Evolutionary conservation across 306 rosid species (phyloP).

Genomic region (Pueraria montana): DNA sequence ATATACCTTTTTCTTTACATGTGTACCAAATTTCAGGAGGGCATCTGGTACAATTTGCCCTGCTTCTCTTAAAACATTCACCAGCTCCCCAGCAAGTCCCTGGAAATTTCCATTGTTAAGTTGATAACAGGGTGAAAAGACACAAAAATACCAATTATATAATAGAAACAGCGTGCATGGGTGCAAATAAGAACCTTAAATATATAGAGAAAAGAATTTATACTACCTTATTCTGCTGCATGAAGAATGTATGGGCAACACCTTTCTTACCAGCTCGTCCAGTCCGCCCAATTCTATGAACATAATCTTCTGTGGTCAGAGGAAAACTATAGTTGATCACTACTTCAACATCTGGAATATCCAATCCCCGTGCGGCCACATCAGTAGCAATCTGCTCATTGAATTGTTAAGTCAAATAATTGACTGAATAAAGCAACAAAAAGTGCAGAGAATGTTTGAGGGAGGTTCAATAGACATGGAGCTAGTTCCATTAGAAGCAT

Average conservation of each 20-base stretch:
- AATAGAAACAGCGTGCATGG: not conserved
- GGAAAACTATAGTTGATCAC: conserved; percentile 96
- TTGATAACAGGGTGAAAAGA: not conserved
- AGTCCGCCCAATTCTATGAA: conserved; percentile 96
- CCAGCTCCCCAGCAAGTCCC: conserved; percentile 99
- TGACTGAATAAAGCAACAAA: conserved; percentile 8
- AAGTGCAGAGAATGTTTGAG: not conserved
- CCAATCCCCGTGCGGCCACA: conserved; percentile 98
- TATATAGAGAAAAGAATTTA: not conserved
- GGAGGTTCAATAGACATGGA: conserved; percentile 20
- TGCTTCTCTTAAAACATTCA: conserved; percentile 97
- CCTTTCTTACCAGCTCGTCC: conserved; percentile 98
- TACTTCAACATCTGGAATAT: conserved; percentile 96
- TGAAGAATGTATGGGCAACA: conserved; percentile 96
- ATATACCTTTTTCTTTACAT: conserved; percentile 90
- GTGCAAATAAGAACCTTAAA: not conserved
- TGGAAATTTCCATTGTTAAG: conserved; percentile 47
- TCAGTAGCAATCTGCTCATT: conserved; percentile 87
- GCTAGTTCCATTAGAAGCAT: conserved; percentile 11
- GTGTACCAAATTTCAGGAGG: conserved; percentile 90
- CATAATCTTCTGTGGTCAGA: conserved; percentile 94
- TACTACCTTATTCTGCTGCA: conserved; percentile 80
- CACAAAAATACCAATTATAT: not conserved
- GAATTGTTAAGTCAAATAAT: conserved; percentile 32
- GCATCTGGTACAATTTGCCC: conserved; percentile 77